A percentile compares a stretch with the other conserved stretches of the same genome.
phyloP scores from a whole-genome alignment of 192 early-diverging fungal genomes.

The Backusella tarrabulga region DNA sequence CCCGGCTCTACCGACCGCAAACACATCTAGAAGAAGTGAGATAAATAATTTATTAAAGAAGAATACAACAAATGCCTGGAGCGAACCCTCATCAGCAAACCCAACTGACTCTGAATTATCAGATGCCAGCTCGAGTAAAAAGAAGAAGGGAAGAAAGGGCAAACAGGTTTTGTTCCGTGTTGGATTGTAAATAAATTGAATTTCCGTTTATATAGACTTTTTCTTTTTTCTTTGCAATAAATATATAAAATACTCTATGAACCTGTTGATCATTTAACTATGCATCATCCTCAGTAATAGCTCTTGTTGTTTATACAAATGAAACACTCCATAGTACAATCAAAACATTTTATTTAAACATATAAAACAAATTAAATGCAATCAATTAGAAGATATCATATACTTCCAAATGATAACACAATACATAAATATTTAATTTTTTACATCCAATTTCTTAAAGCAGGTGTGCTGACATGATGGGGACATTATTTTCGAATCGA shows the following conservation, averaged over 20 bases:
- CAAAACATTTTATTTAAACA: neutral
- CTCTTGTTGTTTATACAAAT: too few species aligned
- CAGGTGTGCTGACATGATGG: neutral
- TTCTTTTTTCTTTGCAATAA: neutral
- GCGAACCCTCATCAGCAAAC: conserved; percentile 5
- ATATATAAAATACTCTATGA: too few species aligned
- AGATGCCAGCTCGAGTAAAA: conserved; percentile 28
- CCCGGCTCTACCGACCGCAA: conserved; percentile 29
- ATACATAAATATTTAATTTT: neutral
- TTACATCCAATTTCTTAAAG: neutral
- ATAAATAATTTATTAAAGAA: neutral
- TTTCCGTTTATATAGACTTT: neutral
- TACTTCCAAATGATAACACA: neutral
- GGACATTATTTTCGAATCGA: neutral
- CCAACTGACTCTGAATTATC: conserved; percentile 29
- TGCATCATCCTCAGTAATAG: too few species aligned
- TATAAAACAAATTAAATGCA: neutral
- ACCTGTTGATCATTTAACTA: too few species aligned
- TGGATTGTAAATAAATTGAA: conserved; percentile 39
- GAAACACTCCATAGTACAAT: too few species aligned
- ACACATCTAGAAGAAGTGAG: conserved; percentile 6
- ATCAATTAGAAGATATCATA: neutral
- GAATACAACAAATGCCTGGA: neutral
- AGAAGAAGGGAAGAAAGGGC: conserved; percentile 62
- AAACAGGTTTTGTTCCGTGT: conserved; percentile 69